Base-by-base conservation (phyloP, 2,329 filamentous ascomycete genomes). In the Corniculantispora saksenae region DNA sequence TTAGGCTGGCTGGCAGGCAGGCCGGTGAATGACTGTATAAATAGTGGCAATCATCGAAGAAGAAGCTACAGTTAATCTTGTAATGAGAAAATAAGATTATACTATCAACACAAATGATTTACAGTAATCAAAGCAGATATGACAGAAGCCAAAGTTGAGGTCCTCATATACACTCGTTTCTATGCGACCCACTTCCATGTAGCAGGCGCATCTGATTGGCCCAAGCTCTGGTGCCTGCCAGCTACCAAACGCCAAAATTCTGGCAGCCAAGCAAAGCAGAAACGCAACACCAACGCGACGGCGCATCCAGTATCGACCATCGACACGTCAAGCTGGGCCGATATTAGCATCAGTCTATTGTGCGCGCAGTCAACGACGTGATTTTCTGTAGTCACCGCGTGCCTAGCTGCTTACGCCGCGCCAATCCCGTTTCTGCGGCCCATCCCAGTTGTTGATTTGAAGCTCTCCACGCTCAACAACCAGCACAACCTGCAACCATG, bases 361-460 rank as follows among this genome's bases (percentile, higher is more conserved):
- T 47, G 38, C 35, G 40, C 27, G 27, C 3, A 57, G 4, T 4
- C 19, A 55, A 17, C 23, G 12, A 29, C 63, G 48, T 17, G 47
- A 38, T 21, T 55, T 32, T 9, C 15, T 17, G n/a, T 9, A 19
- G 15, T 60, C 23, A 27, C 25, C 45, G 13, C 38, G 55, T 35
- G 32, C 29, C 12, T n/a, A 29, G 45, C 38, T 29, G 23, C 25
- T 43, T 13, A 13, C 55, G 35, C 25, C 27, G 47, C 48, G 56
- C 21, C 56, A 54, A 50, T 27, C 35, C 27, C 10, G 32, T 43
- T n/a, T 54, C 47, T 47, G n/a, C 32, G 68, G 68, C 78, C n/a
- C 77, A 76, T 75, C 75, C 66, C 70, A 78, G 67, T 78, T 63
- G 76, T 75, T 64, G 72, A 74, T 69, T 59, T 27, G 32, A 55